Percentiles rank a stretch among this genome's conserved stretches.
These are phyloP conservation scores for Kuraishia borneana DNA, from an alignment of 805 yeast genomes.

Conservation along the genomic window DNA sequence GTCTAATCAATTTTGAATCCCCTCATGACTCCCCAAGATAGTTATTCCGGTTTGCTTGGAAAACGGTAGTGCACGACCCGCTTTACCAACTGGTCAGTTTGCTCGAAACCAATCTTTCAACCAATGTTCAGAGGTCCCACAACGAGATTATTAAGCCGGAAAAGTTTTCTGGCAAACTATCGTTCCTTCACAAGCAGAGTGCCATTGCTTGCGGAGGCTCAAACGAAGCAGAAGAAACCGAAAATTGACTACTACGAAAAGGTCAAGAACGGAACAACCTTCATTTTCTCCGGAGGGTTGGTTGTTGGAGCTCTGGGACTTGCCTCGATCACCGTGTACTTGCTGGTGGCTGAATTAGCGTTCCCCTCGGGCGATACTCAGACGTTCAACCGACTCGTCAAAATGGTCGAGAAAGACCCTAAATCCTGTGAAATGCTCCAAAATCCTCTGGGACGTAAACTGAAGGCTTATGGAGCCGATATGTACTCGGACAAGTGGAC, in stretches of 20 bases:
- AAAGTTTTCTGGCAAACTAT: no score
- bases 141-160: no score
- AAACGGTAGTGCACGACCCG: no score
- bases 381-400: constrained; percentile 79
- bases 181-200: no score
- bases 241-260: constrained; percentile 4
- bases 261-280: constrained; percentile 47
- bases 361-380: constrained; percentile 89
- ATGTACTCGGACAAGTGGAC: constrained; percentile 66
- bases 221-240: background rate
- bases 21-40: no score
- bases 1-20: no score
- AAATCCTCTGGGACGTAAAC: constrained; percentile 36
- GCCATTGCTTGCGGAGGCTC: no score
- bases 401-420: constrained; percentile 59
- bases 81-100: no score
- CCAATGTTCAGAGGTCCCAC: no score
- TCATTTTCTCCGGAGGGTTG: constrained; percentile 46
- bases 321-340: constrained; percentile 57
- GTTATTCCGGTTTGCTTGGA: no score
- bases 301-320: constrained; percentile 63
- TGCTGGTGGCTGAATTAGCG: constrained; percentile 68
- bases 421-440: constrained; percentile 43
- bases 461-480: constrained; percentile 76
- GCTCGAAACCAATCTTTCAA: no score